Evolutionary conservation across 805 yeast species (phyloP).

Genomic region (Candida boidinii): DNA sequence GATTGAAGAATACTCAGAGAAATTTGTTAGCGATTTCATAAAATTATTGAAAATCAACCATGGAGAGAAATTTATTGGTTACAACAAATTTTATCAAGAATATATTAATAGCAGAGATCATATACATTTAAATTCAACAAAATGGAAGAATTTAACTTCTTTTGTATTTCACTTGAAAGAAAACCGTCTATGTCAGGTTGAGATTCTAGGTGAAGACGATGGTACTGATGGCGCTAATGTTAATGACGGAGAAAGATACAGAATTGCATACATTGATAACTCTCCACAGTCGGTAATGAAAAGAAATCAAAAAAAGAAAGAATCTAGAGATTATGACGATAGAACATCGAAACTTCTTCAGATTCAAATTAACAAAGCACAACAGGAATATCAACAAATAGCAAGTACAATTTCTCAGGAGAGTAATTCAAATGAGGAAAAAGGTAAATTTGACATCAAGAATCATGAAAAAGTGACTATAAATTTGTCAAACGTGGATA

Average conservation of each 20-base stretch:
- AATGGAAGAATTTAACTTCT: constrained; percentile 61
- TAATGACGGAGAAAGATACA: constrained; percentile 25
- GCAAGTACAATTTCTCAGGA: not conserved
- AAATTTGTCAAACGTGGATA: constrained; percentile 14
- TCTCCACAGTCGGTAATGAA: constrained; percentile 39
- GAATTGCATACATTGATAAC: constrained; percentile 43
- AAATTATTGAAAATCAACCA: constrained; percentile 55
- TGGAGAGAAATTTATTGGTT: constrained; percentile 72
- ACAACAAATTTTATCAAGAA: constrained; percentile 86
- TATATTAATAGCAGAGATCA: constrained; percentile 77
- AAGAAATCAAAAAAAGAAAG: constrained; percentile 29
- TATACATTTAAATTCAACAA: constrained; percentile 85
- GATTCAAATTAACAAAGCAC: constrained; percentile 44
- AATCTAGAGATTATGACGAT: constrained; percentile 37
- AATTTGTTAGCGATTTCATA: constrained; percentile 60
- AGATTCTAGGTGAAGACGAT: constrained; percentile 24
- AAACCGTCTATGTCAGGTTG: constrained; percentile 47
- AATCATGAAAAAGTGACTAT: no score
- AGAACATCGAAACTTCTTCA: constrained; percentile 33
- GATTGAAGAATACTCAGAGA: constrained; percentile 48
- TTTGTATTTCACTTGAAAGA: constrained; percentile 57
- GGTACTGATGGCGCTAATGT: constrained; percentile 21
- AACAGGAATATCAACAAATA: constrained; percentile 8
- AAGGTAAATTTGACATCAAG: constrained; percentile 1
- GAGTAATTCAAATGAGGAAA: constrained; percentile 1